These are phyloP conservation scores for Cryptococcus sp. DNA, from an alignment of 1,284 basidiomycete species.

Conservation along the genomic window DNA sequence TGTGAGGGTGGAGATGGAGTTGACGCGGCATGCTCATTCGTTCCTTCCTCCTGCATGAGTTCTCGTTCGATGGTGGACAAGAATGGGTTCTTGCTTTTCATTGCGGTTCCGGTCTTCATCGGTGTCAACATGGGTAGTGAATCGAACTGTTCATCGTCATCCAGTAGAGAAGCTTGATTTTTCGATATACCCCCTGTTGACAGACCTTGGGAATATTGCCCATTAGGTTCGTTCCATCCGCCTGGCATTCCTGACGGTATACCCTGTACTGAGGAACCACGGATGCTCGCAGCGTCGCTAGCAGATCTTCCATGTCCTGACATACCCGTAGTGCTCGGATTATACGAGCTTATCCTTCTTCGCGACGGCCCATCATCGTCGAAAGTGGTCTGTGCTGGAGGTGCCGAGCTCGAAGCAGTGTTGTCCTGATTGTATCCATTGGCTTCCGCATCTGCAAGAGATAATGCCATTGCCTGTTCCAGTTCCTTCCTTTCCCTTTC, in stretches of 20 bases:
- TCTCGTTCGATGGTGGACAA: constrained; percentile 66
- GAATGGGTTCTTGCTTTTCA: constrained; percentile 44
- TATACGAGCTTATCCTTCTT: constrained; percentile 9
- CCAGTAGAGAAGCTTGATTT: constrained; percentile 5
- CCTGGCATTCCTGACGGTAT: neutral
- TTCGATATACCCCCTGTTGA: neutral
- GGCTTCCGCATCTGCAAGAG: constrained; percentile 29
- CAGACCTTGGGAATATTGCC: neutral
- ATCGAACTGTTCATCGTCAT: constrained; percentile 5
- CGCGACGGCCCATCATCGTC: neutral
- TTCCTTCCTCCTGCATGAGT: constrained; percentile 47
- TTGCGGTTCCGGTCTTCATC: constrained; percentile 14
- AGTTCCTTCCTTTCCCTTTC: constrained; percentile 37
- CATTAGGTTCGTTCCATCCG: neutral
- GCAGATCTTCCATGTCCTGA: no score
- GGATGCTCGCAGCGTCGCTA: no score
- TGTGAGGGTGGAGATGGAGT: neutral
- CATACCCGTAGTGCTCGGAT: neutral
- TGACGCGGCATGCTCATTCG: neutral
- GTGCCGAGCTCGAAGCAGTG: neutral
- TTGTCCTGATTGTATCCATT: neutral
- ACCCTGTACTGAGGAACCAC: no score
- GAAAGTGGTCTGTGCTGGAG: neutral
- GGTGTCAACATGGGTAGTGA: constrained; percentile 13
- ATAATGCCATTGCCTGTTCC: constrained; percentile 35